Percentiles rank a stretch among this genome's conserved stretches.
phyloP scores from a whole-genome alignment of 768 basidiomycete genomes.

The Mycena latifolia region DNA sequence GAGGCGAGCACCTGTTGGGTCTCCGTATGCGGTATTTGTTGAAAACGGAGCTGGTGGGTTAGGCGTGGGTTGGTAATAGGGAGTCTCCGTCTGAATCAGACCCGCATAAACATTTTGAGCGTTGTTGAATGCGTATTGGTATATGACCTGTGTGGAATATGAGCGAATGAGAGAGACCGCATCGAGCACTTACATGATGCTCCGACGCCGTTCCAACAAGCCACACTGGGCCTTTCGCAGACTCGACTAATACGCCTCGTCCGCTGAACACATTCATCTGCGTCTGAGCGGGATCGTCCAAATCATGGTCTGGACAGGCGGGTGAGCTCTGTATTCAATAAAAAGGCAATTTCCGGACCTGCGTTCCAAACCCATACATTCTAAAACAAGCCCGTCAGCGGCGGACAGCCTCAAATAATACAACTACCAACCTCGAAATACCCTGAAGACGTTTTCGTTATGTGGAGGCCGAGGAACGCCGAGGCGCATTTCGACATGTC shows the following conservation, averaged over 20 bases:
- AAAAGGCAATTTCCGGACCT: neutral
- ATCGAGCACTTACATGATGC: constrained; percentile 5
- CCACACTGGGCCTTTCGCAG: constrained; percentile 18
- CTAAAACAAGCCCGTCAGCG: neutral
- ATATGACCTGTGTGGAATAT: neutral
- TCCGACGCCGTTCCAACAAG: constrained; percentile 25
- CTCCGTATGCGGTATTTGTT: constrained; percentile 44
- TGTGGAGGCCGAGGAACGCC: constrained; percentile 60
- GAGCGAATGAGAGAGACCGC: constrained; percentile 26
- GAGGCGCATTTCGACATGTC: constrained; percentile 50
- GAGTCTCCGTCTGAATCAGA: constrained; percentile 67
- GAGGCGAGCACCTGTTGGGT: too few relatives aligned
- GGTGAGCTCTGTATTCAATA: neutral
- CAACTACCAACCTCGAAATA: constrained; percentile 21
- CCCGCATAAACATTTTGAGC: constrained; percentile 65
- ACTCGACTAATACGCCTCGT: too few relatives aligned
- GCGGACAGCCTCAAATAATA: neutral
- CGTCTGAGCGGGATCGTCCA: constrained; percentile 11
- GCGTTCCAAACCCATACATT: constrained; percentile 22
- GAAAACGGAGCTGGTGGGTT: constrained; percentile 57
- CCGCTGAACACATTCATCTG: too few relatives aligned
- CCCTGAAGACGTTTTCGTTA: neutral
- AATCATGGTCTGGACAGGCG: constrained; percentile 7
- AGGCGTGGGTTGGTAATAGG: constrained; percentile 64
- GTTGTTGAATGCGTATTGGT: constrained; percentile 58